A percentile compares a stretch with the other conserved stretches of the same genome.
phyloP scores from a whole-genome alignment of 495 filamentous ascomycete species.

The Neurospora sp. region DNA sequence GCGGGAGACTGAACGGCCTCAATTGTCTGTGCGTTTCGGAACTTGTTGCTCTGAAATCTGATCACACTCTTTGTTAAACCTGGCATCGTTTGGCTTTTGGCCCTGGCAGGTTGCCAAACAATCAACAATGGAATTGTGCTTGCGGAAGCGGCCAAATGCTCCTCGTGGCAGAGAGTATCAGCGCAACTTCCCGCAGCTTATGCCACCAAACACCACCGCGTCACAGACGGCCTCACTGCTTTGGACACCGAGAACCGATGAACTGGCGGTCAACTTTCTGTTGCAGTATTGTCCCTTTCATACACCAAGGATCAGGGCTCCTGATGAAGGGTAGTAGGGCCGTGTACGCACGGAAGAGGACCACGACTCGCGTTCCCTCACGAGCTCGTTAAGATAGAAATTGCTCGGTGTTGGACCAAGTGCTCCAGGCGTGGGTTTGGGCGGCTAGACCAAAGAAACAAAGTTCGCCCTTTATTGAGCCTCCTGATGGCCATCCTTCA shows the following conservation, averaged over 20 bases:
- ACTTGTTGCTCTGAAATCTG: constrained; percentile 12
- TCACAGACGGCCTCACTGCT: not conserved
- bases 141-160: not conserved
- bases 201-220: not conserved
- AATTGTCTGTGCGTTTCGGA: constrained; percentile 22
- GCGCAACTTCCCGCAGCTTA: not conserved
- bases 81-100: constrained; percentile 10
- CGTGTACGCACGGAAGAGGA: constrained; percentile 12
- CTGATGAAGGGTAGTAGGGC: constrained; percentile 9
- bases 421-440: constrained; percentile 6
- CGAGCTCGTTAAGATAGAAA: constrained; percentile 1
- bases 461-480: not conserved
- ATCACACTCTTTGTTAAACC: constrained; percentile 17
- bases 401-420: not conserved
- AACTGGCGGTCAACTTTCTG: constrained; percentile 27
- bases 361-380: constrained; percentile 21
- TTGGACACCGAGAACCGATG: constrained; percentile 2
- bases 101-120: constrained; percentile 17
- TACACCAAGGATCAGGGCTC: constrained; percentile 20
- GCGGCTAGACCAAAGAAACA: not conserved
- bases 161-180: not conserved
- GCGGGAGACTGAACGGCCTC: not conserved
- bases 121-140: constrained; percentile 16
- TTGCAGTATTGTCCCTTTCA: constrained; percentile 13
- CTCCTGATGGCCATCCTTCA: not conserved